These are phyloP conservation scores for Trichoderma simmonsii DNA, from an alignment of 2,329 filamentous ascomycete genomes.

Conservation along the genomic window DNA sequence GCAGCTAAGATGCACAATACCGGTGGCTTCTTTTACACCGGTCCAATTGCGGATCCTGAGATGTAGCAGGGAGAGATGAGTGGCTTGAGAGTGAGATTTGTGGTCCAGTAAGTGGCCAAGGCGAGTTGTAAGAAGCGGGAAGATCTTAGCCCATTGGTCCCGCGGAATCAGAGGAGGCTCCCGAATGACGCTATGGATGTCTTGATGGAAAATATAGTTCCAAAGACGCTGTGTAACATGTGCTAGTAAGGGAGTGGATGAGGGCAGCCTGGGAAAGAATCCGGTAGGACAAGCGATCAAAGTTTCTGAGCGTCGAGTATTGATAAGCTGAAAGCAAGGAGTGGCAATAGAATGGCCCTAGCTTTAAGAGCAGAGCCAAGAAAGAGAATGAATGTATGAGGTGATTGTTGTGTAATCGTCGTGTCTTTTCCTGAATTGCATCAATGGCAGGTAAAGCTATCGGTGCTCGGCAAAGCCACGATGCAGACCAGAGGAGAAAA, in stretches of 20 bases:
- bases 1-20: background rate
- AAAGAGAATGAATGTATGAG: background rate
- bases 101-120: background rate
- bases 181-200: background rate
- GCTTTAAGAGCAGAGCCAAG: background rate
- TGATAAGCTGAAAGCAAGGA: background rate
- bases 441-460: background rate
- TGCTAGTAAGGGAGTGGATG: background rate
- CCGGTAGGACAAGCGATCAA: background rate
- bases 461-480: background rate
- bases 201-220: background rate
- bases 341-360: background rate
- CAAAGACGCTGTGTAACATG: slow-evolving; percentile 4
- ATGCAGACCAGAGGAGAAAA: background rate
- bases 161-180: background rate
- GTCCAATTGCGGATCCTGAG: background rate
- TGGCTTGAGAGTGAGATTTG: background rate
- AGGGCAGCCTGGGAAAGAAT: background rate
- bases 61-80: background rate
- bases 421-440: background rate
- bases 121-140: background rate
- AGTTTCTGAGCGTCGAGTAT: background rate
- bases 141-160: background rate
- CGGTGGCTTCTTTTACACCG: background rate
- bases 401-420: background rate